Base-by-base conservation (phyloP, 768 basidiomycete species). In the Russula earlei region DNA sequence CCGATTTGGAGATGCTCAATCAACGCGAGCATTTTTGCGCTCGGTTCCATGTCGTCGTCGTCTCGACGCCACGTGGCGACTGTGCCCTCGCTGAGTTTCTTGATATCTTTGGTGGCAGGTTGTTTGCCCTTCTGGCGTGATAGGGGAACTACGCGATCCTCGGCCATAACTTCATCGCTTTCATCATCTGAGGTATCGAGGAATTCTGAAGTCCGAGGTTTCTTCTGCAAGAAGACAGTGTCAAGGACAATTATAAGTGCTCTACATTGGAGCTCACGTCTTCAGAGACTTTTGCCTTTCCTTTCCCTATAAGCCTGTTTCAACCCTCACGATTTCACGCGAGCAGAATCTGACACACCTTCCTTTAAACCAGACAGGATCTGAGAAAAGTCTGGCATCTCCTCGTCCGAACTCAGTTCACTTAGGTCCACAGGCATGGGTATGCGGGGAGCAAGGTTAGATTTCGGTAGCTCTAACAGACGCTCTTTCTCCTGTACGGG, bases 11-110 rank as follows among this genome's bases (percentile, higher is more conserved):
- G 69, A 44, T 79, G 70, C 2, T 74, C 67, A 19, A 87, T 67
- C 62, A 84, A 67, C 27, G 73, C 74, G 22, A 77, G 46, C 84
- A 87, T 87, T 73, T 86, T 87, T 9, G 83, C 72, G 65, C 82
- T 84, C 8, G 83, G 75, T 65, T 84, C 82, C 58, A 85, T 64
- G 65, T 81, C 77, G 56, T 79, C 77, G 59, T 82, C 82, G 24
- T 78, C 81, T 45, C 74, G 74, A n/a, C 71, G 64, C 82, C 83
- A 84, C 12, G 76, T 77, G 1, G 73, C 73, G 34, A 84, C 63
- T 14, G 79, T 52, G 19, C 38, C 36, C 19, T 64, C 56, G n/a
- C 62, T 59, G 8, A 38, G 57, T 19, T 49, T 51, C 38, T 25
- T 17, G 40, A 4, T n/a, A 14, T 53, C 56, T 34, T 29, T 48